These are phyloP conservation scores for Paramecium sexaurelia DNA, from an alignment of 73 alveolate species.

Conservation along the genomic window DNA sequence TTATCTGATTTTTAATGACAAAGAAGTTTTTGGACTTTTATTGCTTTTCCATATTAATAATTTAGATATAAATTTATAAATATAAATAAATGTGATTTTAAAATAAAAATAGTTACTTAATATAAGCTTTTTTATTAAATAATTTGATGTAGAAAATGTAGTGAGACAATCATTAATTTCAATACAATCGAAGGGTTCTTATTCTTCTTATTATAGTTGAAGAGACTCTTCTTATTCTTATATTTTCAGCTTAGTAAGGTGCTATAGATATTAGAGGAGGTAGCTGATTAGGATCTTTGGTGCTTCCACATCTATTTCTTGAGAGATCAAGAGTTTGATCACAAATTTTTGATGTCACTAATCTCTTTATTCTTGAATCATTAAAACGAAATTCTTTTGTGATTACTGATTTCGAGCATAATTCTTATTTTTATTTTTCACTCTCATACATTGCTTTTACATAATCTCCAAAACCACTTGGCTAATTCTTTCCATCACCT, in stretches of 20 bases:
- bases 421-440: not conserved
- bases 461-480: constrained; percentile 3
- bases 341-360: not conserved
- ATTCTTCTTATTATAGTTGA: not conserved
- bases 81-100: too few relatives aligned
- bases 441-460: constrained; percentile 10
- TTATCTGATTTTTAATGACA: not conserved
- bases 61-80: not conserved
- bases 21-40: not conserved
- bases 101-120: too few relatives aligned
- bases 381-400: not conserved
- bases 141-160: too few relatives aligned
- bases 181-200: not conserved
- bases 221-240: not conserved
- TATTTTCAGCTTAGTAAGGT: constrained; percentile 6
- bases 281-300: not conserved
- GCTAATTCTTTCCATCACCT: not conserved
- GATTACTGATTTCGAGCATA: not conserved
- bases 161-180: not conserved
- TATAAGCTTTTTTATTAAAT: too few relatives aligned
- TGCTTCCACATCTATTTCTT: not conserved
- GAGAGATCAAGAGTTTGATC: constrained; percentile 3
- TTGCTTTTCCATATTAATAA: not conserved
- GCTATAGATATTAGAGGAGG: not conserved
- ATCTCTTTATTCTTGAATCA: constrained; percentile 5